Conservation (phyloP, 345 rosid genomes). For the Citrus glauca region DNA sequence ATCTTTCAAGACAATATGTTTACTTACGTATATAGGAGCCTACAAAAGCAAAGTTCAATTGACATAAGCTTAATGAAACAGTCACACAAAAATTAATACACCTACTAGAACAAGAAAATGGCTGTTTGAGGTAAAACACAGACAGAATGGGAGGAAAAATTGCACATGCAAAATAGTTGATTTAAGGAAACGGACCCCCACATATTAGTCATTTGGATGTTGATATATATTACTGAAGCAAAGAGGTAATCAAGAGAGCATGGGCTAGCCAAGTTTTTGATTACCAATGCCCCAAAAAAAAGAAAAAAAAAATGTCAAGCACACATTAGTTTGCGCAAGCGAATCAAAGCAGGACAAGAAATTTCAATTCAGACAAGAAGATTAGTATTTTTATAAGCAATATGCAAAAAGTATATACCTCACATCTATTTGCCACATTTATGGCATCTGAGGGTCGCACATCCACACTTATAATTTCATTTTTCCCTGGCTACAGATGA, state of each 20-base stretch:
- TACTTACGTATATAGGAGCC: conserved; percentile 87
- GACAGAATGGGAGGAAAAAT: not conserved
- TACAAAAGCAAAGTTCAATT: conserved; percentile 29
- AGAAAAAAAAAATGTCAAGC: not conserved
- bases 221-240: not conserved
- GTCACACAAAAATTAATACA: conserved; percentile 1
- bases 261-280: not conserved
- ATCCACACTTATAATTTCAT: conserved; percentile 55
- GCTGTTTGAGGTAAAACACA: not conserved
- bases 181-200: not conserved
- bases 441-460: conserved; percentile 92
- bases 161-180: not conserved
- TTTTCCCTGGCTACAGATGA: conserved; percentile 64
- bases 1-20: conserved; percentile 69
- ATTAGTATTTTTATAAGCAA: not conserved
- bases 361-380: not conserved
- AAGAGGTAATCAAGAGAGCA: not conserved
- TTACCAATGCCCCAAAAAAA: not conserved
- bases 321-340: not conserved
- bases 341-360: not conserved
- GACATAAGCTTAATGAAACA: conserved; percentile 4
- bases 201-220: not conserved
- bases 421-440: conserved; percentile 64
- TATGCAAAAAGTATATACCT: conserved; percentile 30
- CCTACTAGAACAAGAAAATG: not conserved